Percentiles rank a stretch among this genome's conserved stretches.
phyloP scores from a whole-genome alignment of 2,329 filamentous ascomycete species.

The Pseudogymnoascus destructans region DNA sequence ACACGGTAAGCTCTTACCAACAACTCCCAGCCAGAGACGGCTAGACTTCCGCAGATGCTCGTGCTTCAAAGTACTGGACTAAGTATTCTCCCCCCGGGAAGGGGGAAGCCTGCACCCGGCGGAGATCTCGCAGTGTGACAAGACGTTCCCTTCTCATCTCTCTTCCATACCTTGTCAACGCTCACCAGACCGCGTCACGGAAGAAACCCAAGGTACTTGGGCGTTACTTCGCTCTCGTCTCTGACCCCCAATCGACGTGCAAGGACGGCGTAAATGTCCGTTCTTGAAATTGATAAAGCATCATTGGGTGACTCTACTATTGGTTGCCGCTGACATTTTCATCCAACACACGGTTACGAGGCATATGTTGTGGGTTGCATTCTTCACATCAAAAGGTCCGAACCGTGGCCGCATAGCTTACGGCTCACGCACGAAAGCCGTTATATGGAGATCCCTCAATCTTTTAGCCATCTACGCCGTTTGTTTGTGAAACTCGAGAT shows the following conservation, averaged over 20 bases:
- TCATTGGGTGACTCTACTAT: slow-evolving; percentile 1
- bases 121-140: not conserved
- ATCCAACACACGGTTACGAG: slow-evolving; percentile 3
- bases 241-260: not conserved
- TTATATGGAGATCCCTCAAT: not conserved
- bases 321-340: not conserved
- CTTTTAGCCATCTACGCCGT: not conserved
- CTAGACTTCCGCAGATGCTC: not conserved
- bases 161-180: not conserved
- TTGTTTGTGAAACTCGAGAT: not conserved
- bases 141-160: not conserved
- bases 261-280: not conserved
- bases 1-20: slow-evolving; percentile 3
- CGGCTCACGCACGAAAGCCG: not conserved
- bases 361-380: slow-evolving; percentile 2
- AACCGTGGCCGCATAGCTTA: slow-evolving; percentile 2
- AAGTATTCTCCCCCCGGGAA: not conserved
- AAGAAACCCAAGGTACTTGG: not conserved
- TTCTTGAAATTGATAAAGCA: not conserved
- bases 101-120: slow-evolving; percentile 4
- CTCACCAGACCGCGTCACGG: slow-evolving; percentile 5
- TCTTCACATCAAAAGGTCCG: slow-evolving; percentile 1
- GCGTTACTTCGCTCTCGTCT: not conserved
- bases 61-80: not conserved
- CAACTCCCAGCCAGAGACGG: not conserved